These are phyloP conservation scores for Fusarium pilosicola DNA, from an alignment of 2,329 filamentous ascomycete genomes.

Conservation along the genomic window DNA sequence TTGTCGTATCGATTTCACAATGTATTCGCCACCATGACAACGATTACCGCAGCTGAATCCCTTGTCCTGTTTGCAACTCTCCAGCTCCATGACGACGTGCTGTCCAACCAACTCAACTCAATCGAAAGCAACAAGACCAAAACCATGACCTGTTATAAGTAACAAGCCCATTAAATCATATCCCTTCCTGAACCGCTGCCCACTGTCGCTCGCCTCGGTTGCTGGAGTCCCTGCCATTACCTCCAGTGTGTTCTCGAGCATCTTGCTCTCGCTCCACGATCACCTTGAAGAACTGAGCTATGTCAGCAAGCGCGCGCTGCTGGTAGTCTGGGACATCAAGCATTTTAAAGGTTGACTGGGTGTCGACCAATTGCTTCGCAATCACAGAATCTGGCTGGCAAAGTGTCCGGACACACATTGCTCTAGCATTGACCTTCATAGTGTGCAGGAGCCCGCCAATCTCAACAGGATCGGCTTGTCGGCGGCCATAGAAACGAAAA, in stretches of 20 bases:
- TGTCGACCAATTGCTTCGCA: conserved; percentile 66
- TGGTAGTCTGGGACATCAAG: conserved; percentile 57
- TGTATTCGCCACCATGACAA: neutral
- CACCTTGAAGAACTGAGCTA: conserved; percentile 64
- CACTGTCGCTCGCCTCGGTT: conserved; percentile 13
- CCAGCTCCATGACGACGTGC: neutral
- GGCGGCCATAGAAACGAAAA: conserved; percentile 65
- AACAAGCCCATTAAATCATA: neutral
- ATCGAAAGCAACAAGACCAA: neutral
- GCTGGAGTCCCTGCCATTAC: conserved; percentile 14
- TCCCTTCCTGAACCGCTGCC: neutral
- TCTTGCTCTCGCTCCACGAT: conserved; percentile 59
- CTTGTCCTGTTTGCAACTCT: neutral
- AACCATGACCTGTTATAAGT: neutral
- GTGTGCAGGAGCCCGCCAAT: conserved; percentile 61
- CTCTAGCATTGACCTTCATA: conserved; percentile 63
- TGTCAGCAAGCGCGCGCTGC: conserved; percentile 60
- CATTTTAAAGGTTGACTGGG: conserved; percentile 61
- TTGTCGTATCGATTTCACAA: neutral
- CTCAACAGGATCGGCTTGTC: conserved; percentile 54
- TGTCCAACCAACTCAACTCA: neutral
- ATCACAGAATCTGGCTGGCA: conserved; percentile 68
- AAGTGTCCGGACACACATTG: conserved; percentile 64
- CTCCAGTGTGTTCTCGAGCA: conserved; percentile 38
- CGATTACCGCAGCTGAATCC: neutral